These are phyloP conservation scores for Pelargonium cotyledonis DNA, from an alignment of 441 rosid species.

Conservation along the genomic window DNA sequence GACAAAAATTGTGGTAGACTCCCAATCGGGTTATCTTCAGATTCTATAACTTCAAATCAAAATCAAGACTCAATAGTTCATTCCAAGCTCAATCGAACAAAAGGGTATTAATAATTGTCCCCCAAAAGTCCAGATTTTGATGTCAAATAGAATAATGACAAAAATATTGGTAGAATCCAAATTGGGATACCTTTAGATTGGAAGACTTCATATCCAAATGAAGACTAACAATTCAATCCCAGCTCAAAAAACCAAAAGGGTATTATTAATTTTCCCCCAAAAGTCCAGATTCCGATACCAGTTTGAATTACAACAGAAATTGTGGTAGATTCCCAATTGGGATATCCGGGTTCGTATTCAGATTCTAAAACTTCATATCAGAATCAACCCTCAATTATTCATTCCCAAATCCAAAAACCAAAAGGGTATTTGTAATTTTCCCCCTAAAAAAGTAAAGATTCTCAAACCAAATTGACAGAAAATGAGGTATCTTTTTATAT, in stretches of 20 bases:
- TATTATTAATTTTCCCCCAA: not conserved
- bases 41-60: not conserved
- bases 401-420: too few species aligned
- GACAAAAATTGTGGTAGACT: not conserved
- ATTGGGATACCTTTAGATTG: not conserved
- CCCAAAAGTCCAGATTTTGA: too few species aligned
- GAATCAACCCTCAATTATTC: too few species aligned
- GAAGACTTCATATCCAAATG: not conserved
- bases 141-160: too few species aligned
- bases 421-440: too few species aligned
- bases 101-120: too few species aligned
- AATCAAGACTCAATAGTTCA: conserved; percentile 17
- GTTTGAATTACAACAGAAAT: not conserved
- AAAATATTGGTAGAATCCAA: too few species aligned
- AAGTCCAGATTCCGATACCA: conserved; percentile 2
- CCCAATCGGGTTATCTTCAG: not conserved
- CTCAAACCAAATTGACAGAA: too few species aligned
- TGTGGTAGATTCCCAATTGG: not conserved
- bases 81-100: too few species aligned
- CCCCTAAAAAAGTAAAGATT: too few species aligned
- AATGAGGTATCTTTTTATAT: too few species aligned
- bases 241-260: not conserved
- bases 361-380: not conserved
- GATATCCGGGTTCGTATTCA: not conserved
- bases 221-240: not conserved